These are phyloP conservation scores for Dendrobium chrysotoxum DNA, from an alignment of 106 monocot species.

Conservation along the genomic window DNA sequence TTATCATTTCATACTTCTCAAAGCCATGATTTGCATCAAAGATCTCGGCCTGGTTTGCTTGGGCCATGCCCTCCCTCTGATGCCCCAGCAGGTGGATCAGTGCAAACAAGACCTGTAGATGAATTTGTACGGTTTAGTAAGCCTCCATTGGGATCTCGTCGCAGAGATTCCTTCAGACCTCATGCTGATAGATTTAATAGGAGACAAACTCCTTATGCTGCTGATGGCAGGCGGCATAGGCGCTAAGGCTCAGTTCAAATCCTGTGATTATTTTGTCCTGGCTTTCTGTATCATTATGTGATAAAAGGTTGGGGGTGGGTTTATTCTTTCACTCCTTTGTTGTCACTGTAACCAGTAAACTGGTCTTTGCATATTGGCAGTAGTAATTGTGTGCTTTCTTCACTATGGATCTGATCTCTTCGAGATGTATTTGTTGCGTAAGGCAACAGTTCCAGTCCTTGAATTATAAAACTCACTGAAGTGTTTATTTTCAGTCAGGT, in stretches of 20 bases:
- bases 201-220: background rate
- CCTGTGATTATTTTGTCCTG: background rate
- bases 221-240: background rate
- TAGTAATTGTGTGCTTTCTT: background rate
- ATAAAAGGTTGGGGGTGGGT: background rate
- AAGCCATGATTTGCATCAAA: slow-evolving; percentile 5
- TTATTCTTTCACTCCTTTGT: background rate
- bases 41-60: slow-evolving; percentile 1
- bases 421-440: too few relatives aligned
- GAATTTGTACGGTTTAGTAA: background rate
- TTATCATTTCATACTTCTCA: background rate
- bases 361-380: background rate
- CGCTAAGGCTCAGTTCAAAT: background rate
- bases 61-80: background rate
- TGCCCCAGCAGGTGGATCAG: background rate
- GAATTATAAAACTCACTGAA: too few relatives aligned
- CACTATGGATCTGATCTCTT: background rate
- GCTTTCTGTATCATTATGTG: background rate
- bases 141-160: background rate
- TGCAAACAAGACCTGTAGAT: background rate
- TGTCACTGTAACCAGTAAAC: background rate
- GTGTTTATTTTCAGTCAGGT: too few relatives aligned
- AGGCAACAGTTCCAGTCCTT: too few relatives aligned
- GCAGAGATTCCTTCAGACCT: background rate
- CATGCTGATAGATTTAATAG: background rate